Evolutionary conservation across 192 early-diverging fungal species (phyloP), one percentile per base, ranked within the genome.

Genomic region (Backusella liffmaniae): DNA sequence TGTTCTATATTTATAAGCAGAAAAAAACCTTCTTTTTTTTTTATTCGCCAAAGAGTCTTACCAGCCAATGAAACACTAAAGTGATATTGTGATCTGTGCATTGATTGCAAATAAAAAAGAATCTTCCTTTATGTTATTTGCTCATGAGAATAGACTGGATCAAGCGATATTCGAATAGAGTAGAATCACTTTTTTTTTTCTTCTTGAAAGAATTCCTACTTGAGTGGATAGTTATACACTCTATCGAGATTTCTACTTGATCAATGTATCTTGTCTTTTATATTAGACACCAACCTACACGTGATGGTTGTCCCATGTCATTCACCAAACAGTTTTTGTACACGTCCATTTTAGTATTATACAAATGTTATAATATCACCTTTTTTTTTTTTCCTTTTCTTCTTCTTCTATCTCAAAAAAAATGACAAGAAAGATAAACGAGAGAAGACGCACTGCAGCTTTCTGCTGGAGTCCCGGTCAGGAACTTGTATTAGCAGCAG

Each of bases 401-500:
- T 56, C 21, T 23, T 56, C 3, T 1, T 56, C 21, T 56, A 56
- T 3, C 18, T 6, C 4, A 53, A 56, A 59, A 10, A 26, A 18
- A 26, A 78, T 78, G 77, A 71, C 77, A 29, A 88, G 84, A 82
- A 87, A 85, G 68, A 80, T 89, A 73, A 91, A 86, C 67, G 86
- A 86, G 72, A 84, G 93, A 56, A 86, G 89, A 75, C 90, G 94
- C 73, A 97, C 96, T 30, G 92, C 96, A 7, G 95, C 94, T 13
- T 86, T 95, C 66, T 93, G 94, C 18, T 98, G 98, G 98, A 86
- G 90, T 34, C 92, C 92, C 5, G 86, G 87, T 39, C 91, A 59
- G 23, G 56, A 94, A 74, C 86, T 91, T 29, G 76, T 88, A 41
- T 85, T 99, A 68, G 98, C 96, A 5, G 85, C 91, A 8, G 96